These are phyloP conservation scores for Tolypocladium tropicale DNA, from an alignment of 2,329 filamentous ascomycete species.

Conservation along the genomic window DNA sequence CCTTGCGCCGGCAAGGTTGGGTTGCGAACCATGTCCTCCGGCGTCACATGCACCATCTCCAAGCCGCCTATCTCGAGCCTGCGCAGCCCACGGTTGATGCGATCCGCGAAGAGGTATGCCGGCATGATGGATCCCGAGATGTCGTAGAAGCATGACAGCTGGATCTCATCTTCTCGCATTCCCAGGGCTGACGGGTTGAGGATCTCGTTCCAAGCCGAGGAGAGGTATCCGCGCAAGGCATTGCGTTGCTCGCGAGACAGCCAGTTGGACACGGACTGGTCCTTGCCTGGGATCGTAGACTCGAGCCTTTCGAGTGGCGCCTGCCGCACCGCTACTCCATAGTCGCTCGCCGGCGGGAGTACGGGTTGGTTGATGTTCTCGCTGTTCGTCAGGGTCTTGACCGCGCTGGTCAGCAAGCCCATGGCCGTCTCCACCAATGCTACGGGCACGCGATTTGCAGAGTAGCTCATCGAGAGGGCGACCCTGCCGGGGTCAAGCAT, in stretches of 20 bases:
- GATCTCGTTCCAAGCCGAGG: conserved; percentile 32
- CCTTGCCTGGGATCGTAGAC: neutral
- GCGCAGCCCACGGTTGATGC: conserved; percentile 32
- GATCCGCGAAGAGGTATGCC: conserved; percentile 33
- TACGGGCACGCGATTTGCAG: conserved; percentile 30
- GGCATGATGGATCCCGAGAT: conserved; percentile 39
- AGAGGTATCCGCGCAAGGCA: conserved; percentile 30
- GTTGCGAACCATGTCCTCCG: conserved; percentile 38
- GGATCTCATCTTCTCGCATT: conserved; percentile 29
- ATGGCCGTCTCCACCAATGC: conserved; percentile 34
- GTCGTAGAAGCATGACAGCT: conserved; percentile 38
- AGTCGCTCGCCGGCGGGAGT: conserved; percentile 30
- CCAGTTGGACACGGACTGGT: conserved; percentile 5
- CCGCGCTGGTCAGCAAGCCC: conserved; percentile 32
- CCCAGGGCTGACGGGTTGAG: conserved; percentile 28
- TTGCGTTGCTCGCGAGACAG: conserved; percentile 29
- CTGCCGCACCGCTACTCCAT: conserved; percentile 22
- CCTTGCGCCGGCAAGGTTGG: conserved; percentile 40
- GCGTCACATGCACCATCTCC: conserved; percentile 27
- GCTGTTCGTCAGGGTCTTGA: conserved; percentile 34
- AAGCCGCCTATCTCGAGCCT: conserved; percentile 24
- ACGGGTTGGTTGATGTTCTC: conserved; percentile 35
- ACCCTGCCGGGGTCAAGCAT: conserved; percentile 24
- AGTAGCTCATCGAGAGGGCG: conserved; percentile 34
- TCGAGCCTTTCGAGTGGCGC: conserved; percentile 26